Evolutionary conservation across 78 protist genomes (phyloP), one percentile per base, ranked within the genome.

Genomic region (Dictyostelium brefeldianum): DNA sequence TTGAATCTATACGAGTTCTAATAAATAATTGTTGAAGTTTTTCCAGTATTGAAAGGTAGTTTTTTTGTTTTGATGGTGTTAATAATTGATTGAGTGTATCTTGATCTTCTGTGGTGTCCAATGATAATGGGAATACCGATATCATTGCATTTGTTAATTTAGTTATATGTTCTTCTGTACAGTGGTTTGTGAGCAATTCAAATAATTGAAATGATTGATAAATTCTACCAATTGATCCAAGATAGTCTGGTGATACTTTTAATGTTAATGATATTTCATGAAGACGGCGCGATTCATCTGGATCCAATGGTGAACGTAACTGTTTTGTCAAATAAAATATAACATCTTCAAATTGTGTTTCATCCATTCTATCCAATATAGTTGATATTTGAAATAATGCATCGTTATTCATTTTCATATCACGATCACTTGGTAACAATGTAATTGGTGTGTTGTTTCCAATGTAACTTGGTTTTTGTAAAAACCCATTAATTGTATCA

Each of bases 91-190:
- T 31, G 43, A 62, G 56, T 59, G 46, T 62, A 6, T 57, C 56
- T 46, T 56, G 74, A 43, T 56, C 56, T 6, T 67, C 65, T 3
- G 59, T n/a, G 75, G 25, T n/a, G 1, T 81, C 89, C 22, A 67
- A 5, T 8, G 82, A 78, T 5, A 77, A 4, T 47, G 92, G 92
- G 54, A 87, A 87, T 31, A 87, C 75, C 47, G 83, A 36, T 0
- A 78, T 77, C 29, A 87, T 59, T 20, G 92, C 92, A n/a, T 87
- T 81, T 29, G 82, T 50, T 53, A 87, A 53, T 81, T 77, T 77
- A 15, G 82, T 62, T 46, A 87, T 36, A 56, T 87, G 92, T 47
- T 87, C 84, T 50, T 87, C 92, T 27, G 78, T 65, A 47, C 69
- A 80, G 29, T 74, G 67, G 10, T 47, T 43, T 1, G 92, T 64